These are phyloP conservation scores for Neoboletus brunneissimus DNA, from an alignment of 768 basidiomycete genomes.

Conservation along the genomic window DNA sequence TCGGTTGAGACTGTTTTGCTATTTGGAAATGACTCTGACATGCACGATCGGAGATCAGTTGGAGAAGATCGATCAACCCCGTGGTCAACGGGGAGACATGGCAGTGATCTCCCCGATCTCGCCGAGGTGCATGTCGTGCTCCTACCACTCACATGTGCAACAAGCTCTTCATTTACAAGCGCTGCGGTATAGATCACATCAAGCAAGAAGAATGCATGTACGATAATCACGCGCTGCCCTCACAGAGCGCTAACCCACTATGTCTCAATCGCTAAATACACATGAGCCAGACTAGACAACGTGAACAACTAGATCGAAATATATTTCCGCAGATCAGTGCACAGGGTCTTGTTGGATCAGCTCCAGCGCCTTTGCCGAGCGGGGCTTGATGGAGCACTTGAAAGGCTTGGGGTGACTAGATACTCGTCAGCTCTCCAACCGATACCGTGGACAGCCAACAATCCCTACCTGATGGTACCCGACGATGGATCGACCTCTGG, in stretches of 20 bases:
- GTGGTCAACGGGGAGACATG: neutral
- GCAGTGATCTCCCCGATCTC: neutral
- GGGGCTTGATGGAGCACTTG: conserved; percentile 58
- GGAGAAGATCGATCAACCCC: neutral
- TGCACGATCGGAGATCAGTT: neutral
- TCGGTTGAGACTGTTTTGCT: neutral
- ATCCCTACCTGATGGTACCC: conserved; percentile 58
- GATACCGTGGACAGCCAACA: neutral
- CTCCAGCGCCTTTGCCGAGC: conserved; percentile 53
- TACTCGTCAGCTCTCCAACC: neutral
- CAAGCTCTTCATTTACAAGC: too few species aligned
- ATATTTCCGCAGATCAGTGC: conserved; percentile 14
- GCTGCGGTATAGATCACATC: neutral
- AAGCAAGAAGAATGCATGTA: neutral
- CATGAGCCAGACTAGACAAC: neutral
- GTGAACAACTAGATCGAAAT: neutral
- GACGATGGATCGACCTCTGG: conserved; percentile 57
- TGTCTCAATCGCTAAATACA: neutral
- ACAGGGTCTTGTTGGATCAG: conserved; percentile 48
- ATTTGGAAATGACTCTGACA: neutral
- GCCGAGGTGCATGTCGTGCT: conserved; percentile 1
- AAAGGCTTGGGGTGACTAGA: conserved; percentile 59
- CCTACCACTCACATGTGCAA: neutral
- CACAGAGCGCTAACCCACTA: too few species aligned
- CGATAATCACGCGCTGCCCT: neutral